A percentile compares a stretch with the other conserved stretches of the same genome.
These are phyloP conservation scores for Auricularia cornea DNA, from an alignment of 768 basidiomycete species.

Conservation along the genomic window DNA sequence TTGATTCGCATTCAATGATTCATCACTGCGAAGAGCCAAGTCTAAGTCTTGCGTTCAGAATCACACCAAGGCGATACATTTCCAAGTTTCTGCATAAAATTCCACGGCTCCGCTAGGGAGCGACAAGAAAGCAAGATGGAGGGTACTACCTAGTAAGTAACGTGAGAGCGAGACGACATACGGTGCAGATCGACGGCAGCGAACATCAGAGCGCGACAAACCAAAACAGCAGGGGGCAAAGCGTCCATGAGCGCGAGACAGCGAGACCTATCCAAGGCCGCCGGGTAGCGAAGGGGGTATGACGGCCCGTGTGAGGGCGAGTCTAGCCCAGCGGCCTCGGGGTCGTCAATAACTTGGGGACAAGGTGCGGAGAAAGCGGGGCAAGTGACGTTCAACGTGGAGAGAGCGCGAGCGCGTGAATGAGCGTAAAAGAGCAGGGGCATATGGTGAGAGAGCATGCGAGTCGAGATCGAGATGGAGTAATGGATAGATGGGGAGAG, in stretches of 20 bases:
- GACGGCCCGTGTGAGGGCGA: not conserved
- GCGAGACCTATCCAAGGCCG: not conserved
- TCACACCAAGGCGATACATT: no score
- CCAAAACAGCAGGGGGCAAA: not conserved
- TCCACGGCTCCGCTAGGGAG: not conserved
- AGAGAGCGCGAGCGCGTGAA: not conserved
- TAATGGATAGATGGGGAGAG: not conserved
- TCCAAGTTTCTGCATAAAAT: not conserved
- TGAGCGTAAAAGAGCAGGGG: not conserved
- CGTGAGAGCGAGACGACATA: slow-evolving; percentile 7
- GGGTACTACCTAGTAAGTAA: not conserved
- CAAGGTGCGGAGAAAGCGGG: no score
- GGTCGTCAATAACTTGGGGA: not conserved
- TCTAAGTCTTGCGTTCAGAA: no score
- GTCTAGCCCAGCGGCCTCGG: not conserved
- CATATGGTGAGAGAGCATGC: not conserved
- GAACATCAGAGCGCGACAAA: not conserved
- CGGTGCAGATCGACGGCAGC: not conserved
- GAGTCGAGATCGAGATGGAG: not conserved
- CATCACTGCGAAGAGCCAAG: no score
- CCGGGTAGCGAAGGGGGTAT: not conserved
- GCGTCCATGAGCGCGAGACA: not conserved
- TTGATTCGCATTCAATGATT: no score
- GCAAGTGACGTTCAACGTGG: not conserved
- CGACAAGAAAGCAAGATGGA: slow-evolving; percentile 6